Base-by-base conservation (phyloP, 2,329 filamentous ascomycete genomes). In the Ploettnerulaceae sp. region DNA sequence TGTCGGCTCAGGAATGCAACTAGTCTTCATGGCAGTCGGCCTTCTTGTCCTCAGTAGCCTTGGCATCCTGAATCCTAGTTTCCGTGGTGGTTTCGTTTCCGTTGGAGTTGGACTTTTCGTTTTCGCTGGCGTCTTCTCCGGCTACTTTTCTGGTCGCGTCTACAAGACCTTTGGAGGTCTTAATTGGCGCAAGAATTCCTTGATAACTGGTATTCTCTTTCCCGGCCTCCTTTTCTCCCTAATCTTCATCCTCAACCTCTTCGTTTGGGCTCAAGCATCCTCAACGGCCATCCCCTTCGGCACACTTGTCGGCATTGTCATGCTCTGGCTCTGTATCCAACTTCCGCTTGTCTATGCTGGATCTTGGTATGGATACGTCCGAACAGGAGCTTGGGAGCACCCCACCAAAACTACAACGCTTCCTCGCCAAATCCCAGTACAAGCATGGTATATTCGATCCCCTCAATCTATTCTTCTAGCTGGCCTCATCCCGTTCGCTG, bases 221-320 rank as follows among this genome's bases (percentile, higher is more conserved):
- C 89, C 89, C 0, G 88, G 88, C 1, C 73, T 93, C 5, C 69
- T 86, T 1, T 94, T 94, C 61, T 71, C 75, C 7, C 73, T 86
- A 22, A 70, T 90, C 26, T 89, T 94, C 67, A 75, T 91, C 39
- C 74, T 94, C 49, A 94, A 95, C 64, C 73, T 94, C 7, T 94
- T 94, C 62, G 86, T 93, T 48, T 95, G 89, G 89, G 83, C 87
- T 1, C 87, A 94, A 66, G 86, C 88, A 0, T 93, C 86, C 8
- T 90, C 85, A 64, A 94, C 88, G 1, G 89, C 89, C 1, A 82
- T 95, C 25, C 89, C 89, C 0, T 90, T 95, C 57, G 77, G 83
- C 25, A 93, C 87, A 0, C 72, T 95, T 3, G 62, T 93, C 24
- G 84, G 73, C 6, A 77, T 95, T 2, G 66, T 88, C 15, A 70